A percentile compares a stretch with the other conserved stretches of the same genome.
Conservation (phyloP, 345 rosid species). For the Anastatica hierochuntica region DNA sequence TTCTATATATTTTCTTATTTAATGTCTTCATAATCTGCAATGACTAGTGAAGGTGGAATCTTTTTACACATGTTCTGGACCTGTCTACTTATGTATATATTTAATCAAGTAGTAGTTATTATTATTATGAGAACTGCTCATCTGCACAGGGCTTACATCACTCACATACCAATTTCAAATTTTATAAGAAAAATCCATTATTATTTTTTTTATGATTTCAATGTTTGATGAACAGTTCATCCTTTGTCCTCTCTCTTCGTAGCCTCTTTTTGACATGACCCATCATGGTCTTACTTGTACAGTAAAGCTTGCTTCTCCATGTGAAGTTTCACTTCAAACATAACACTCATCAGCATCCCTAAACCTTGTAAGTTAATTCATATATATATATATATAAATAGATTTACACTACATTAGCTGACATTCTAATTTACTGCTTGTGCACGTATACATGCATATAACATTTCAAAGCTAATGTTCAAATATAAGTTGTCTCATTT, state of each 20-base stretch:
- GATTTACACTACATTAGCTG: neutral
- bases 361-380: constrained; percentile 9
- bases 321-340: constrained; percentile 18
- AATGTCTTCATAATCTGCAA: constrained; percentile 10
- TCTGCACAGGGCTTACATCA: constrained; percentile 30
- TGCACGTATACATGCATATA: constrained; percentile 8
- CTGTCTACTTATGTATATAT: constrained; percentile 5
- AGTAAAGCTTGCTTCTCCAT: constrained; percentile 12
- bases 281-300: constrained; percentile 22
- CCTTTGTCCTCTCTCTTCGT: constrained; percentile 24
- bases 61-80: constrained; percentile 22
- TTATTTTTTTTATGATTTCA: constrained; percentile 21
- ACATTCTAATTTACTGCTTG: constrained; percentile 5
- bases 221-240: constrained; percentile 29
- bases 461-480: constrained; percentile 6
- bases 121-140: constrained; percentile 17
- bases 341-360: constrained; percentile 2
- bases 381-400: neutral
- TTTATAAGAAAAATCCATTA: neutral
- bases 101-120: constrained; percentile 9
- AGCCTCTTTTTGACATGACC: constrained; percentile 29
- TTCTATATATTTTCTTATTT: constrained; percentile 4
- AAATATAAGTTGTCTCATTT: neutral
- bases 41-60: constrained; percentile 26
- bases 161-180: neutral